These are phyloP conservation scores for Phytophthora palmivora DNA, from an alignment of 352 stramenopile genomes.

Conservation along the genomic window DNA sequence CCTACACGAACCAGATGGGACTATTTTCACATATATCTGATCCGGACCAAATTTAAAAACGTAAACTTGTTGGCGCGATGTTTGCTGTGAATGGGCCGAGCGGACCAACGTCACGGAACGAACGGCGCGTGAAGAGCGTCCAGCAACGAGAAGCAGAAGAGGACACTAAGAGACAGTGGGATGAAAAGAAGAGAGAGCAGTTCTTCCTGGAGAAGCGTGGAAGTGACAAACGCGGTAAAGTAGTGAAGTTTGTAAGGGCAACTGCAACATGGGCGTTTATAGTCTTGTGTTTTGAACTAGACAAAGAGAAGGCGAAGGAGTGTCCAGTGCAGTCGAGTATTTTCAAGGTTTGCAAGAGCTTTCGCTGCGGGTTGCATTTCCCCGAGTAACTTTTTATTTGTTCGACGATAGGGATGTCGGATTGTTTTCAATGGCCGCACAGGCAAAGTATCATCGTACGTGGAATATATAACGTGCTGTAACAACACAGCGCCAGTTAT, in stretches of 20 bases:
- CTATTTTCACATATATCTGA: constrained; percentile 12
- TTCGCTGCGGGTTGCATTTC: not conserved
- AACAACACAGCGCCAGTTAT: no score
- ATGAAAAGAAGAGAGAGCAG: constrained; percentile 39
- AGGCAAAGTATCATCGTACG: constrained; percentile 83
- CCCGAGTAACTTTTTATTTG: constrained; percentile 1
- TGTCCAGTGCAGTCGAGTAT: constrained; percentile 36
- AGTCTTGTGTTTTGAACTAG: constrained; percentile 10
- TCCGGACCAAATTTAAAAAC: constrained; percentile 14
- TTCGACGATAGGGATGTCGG: constrained; percentile 60
- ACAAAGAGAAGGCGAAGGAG: constrained; percentile 19
- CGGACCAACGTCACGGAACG: constrained; percentile 62
- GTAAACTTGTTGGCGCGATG: constrained; percentile 46
- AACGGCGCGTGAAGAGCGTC: constrained; percentile 54
- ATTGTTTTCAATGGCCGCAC: constrained; percentile 86
- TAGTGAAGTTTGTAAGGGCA: constrained; percentile 1
- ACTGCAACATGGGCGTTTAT: constrained; percentile 16
- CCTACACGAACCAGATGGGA: constrained; percentile 13
- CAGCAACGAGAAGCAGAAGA: constrained; percentile 36
- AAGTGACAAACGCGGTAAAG: constrained; percentile 13
- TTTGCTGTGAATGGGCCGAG: constrained; percentile 82
- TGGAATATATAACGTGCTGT: no score
- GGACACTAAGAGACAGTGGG: constrained; percentile 29
- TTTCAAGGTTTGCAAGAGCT: constrained; percentile 50
- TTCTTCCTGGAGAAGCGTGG: constrained; percentile 50